phyloP scores from a whole-genome alignment of 371 early-diverging fungal species.

The Rhizomucor miehei region DNA sequence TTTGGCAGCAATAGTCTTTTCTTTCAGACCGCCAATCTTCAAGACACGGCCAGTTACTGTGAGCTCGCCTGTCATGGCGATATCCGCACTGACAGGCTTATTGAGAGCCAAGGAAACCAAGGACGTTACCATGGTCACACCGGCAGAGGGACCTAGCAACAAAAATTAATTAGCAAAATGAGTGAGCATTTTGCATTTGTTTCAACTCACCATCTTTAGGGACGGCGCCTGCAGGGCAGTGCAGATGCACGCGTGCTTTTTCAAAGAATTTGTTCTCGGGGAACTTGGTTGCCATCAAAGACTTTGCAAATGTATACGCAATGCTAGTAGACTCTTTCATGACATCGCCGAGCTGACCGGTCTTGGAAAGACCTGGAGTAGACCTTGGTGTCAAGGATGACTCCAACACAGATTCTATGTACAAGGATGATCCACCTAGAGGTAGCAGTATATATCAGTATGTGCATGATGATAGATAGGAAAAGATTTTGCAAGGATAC shows the following conservation, averaged over 20 bases:
- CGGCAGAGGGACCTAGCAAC: slow-evolving; percentile 78
- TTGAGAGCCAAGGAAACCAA: slow-evolving; percentile 86
- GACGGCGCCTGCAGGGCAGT: slow-evolving; percentile 97
- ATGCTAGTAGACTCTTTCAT: slow-evolving; percentile 96
- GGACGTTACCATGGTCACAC: slow-evolving; percentile 94
- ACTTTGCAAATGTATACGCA: slow-evolving; percentile 91
- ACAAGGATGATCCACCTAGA: slow-evolving; percentile 87
- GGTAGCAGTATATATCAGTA: not conserved
- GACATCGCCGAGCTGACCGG: slow-evolving; percentile 98
- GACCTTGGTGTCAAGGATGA: slow-evolving; percentile 62
- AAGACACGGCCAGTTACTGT: slow-evolving; percentile 95
- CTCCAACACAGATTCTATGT: slow-evolving; percentile 93
- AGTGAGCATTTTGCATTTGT: not conserved
- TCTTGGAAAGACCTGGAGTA: slow-evolving; percentile 69
- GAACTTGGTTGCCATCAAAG: slow-evolving; percentile 66
- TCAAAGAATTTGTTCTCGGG: slow-evolving; percentile 90
- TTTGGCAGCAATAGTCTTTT: slow-evolving; percentile 97
- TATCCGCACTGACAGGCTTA: slow-evolving; percentile 69
- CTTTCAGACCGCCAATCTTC: slow-evolving; percentile 96
- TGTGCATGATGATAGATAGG: not conserved
- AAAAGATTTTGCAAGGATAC: not conserved
- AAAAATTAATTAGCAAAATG: not conserved
- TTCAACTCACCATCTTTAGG: slow-evolving; percentile 80
- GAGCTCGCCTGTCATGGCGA: slow-evolving; percentile 98
- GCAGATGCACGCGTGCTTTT: slow-evolving; percentile 86